Conservation (phyloP, 2,329 filamentous ascomycete species). For the Lojkania enalia region DNA sequence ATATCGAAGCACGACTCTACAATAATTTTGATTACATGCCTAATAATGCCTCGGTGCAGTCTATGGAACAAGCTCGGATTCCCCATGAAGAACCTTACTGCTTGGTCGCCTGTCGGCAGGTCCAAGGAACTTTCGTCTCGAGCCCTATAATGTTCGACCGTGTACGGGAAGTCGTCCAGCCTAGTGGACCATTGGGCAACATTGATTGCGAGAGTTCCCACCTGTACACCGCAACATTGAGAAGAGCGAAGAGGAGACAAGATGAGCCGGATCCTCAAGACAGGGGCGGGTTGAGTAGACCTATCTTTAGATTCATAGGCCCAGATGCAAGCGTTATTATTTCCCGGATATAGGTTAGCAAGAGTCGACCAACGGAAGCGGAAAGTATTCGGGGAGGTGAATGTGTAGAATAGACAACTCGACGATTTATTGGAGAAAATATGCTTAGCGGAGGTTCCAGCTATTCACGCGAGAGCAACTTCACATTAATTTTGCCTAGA, state of each 20-base stretch:
- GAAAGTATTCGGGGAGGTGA: neutral
- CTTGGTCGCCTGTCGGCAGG: neutral
- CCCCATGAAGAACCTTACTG: neutral
- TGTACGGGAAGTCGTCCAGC: neutral
- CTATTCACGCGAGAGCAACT: neutral
- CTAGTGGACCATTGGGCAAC: neutral
- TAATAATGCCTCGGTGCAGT: no score
- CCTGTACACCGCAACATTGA: neutral
- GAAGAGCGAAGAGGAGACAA: neutral
- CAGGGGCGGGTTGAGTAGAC: neutral
- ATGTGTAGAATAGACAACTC: neutral
- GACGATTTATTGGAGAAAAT: neutral
- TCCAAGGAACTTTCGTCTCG: neutral
- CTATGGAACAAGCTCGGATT: neutral
- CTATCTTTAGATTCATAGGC: neutral
- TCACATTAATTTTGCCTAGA: neutral
- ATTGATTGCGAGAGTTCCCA: neutral
- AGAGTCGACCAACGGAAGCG: neutral
- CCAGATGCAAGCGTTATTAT: neutral
- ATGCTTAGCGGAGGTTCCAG: neutral
- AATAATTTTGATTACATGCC: no score
- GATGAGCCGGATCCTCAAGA: neutral
- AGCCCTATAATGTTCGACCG: neutral
- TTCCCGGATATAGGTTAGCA: neutral
- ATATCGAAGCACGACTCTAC: neutral